Conservation (phyloP, 495 filamentous ascomycete genomes). For the Xeromyces bisporus region DNA sequence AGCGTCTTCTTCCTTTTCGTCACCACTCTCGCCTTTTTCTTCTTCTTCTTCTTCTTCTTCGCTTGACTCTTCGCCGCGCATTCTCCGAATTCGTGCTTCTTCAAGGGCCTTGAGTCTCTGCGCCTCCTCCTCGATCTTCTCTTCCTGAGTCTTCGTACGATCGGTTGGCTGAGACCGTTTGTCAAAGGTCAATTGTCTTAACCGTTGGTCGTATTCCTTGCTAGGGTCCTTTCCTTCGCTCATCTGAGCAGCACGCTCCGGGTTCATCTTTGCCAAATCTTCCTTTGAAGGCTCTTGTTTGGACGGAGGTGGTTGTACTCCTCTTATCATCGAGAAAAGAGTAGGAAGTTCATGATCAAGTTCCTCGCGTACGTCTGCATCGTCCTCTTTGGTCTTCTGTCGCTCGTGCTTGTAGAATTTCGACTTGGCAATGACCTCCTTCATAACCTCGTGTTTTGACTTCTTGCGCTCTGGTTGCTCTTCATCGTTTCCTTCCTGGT, state of each 20-base stretch:
- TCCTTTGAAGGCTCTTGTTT: conserved; percentile 23
- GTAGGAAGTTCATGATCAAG: conserved; percentile 63
- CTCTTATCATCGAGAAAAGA: conserved; percentile 53
- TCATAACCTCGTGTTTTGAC: conserved; percentile 87
- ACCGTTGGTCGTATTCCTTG: conserved; percentile 66
- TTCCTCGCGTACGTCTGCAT: conserved; percentile 75
- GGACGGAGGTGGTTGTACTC: conserved; percentile 24
- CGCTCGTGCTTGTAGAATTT: conserved; percentile 88
- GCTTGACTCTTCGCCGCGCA: conserved; percentile 25
- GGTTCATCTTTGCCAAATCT: conserved; percentile 37
- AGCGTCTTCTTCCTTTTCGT: conserved; percentile 20
- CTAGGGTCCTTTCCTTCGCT: conserved; percentile 46
- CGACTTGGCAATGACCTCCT: conserved; percentile 93
- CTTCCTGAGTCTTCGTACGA: conserved; percentile 80
- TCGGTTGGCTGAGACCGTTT: conserved; percentile 69
- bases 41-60: conserved; percentile 26
- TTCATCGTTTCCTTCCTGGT: conserved; percentile 26
- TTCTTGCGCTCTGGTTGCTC: conserved; percentile 64
- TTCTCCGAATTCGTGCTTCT: conserved; percentile 42
- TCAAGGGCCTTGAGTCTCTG: conserved; percentile 62
- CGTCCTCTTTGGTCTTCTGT: conserved; percentile 83
- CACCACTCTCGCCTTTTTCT: conserved; percentile 28
- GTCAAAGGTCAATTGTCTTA: conserved; percentile 69
- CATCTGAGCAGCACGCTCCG: conserved; percentile 39
- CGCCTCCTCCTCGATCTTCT: conserved; percentile 60